Conservation (phyloP, 2,329 filamentous ascomycete species). For the Beauveria sp. region DNA sequence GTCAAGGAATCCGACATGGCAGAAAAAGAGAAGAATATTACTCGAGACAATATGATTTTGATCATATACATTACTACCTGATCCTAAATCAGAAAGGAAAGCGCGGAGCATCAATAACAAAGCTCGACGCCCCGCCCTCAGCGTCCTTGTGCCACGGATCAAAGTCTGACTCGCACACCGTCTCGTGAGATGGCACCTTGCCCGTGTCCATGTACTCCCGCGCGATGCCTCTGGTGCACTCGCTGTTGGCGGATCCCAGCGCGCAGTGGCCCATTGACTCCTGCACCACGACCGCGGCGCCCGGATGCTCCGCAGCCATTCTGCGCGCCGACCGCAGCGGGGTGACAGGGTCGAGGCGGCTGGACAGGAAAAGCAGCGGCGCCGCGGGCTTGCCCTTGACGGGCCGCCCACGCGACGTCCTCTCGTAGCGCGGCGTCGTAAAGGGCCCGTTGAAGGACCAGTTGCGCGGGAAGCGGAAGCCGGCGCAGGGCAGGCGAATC, state of each 20-base stretch:
- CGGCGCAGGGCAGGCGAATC: conserved; percentile 25
- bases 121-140: not conserved
- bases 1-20: no score
- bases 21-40: no score
- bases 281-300: conserved; percentile 18
- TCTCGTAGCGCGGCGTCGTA: conserved; percentile 10
- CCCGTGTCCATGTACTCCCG: conserved; percentile 17
- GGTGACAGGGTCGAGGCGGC: conserved; percentile 31
- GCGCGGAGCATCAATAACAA: not conserved
- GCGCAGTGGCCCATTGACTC: conserved; percentile 17
- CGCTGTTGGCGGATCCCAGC: conserved; percentile 8
- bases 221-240: conserved; percentile 12
- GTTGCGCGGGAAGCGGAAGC: conserved; percentile 23
- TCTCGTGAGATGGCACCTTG: conserved; percentile 14
- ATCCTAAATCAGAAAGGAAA: not conserved
- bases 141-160: conserved; percentile 3
- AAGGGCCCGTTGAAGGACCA: conserved; percentile 23
- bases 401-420: conserved; percentile 6
- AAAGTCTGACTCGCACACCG: conserved; percentile 16
- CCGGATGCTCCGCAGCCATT: conserved; percentile 15
- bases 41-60: no score
- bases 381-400: conserved; percentile 21
- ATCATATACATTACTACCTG: not conserved
- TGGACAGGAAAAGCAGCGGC: conserved; percentile 31
- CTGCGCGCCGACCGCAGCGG: conserved; percentile 28